Conservation (phyloP, 768 basidiomycete species). For the Leccinum olivaceopallidum region DNA sequence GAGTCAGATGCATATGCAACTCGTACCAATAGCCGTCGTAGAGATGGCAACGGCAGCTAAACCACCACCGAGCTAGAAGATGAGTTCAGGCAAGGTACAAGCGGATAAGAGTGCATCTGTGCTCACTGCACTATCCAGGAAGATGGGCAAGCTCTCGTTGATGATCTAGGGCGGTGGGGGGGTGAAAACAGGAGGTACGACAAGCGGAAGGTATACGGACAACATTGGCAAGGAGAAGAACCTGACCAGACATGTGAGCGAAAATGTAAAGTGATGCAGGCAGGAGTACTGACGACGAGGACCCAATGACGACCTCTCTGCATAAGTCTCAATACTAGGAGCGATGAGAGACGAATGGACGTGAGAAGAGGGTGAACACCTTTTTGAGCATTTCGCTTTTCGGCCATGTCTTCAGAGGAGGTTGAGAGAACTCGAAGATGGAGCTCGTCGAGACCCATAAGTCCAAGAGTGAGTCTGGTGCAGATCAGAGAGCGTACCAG, state of each 20-base stretch:
- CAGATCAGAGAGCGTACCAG: neutral
- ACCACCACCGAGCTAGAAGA: constrained; percentile 59
- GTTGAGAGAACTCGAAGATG: constrained; percentile 83
- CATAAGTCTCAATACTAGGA: constrained; percentile 54
- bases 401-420: constrained; percentile 72
- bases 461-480: constrained; percentile 77
- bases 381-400: constrained; percentile 69
- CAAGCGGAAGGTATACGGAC: constrained; percentile 40
- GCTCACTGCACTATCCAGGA: constrained; percentile 67
- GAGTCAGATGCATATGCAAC: neutral
- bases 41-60: constrained; percentile 77
- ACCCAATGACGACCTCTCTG: constrained; percentile 86
- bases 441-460: constrained; percentile 93
- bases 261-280: neutral
- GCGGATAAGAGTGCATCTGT: constrained; percentile 44
- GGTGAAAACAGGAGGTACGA: neutral
- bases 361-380: constrained; percentile 40
- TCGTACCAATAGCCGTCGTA: constrained; percentile 56
- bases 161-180: constrained; percentile 53
- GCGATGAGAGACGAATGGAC: neutral
- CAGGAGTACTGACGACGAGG: constrained; percentile 61
- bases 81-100: constrained; percentile 50
- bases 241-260: constrained; percentile 41
- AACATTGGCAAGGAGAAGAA: constrained; percentile 87
- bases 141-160: constrained; percentile 83